Base-by-base conservation (phyloP, 176 grass and related monocot species). In the Chrysopogon serrulatus region DNA sequence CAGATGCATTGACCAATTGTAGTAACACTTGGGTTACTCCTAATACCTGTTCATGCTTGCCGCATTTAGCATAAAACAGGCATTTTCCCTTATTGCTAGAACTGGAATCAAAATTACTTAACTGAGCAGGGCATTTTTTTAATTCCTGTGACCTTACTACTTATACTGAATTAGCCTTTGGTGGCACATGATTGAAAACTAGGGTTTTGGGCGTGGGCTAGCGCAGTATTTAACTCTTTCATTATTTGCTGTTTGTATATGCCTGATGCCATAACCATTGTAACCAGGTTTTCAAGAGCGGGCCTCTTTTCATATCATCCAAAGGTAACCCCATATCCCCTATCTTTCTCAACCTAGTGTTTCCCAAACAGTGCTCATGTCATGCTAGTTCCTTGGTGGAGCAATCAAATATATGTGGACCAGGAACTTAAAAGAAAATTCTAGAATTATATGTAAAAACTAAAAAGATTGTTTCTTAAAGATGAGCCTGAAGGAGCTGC, bases 221-320 rank as follows among this genome's bases (percentile, higher is more conserved):
- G 47, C 79, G 14, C 77, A 81, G 68, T 79, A 24, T 66, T 43
- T 60, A 30, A 24, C 19, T 51, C 73, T 33, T 71, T 44, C 65
- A 35, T 26, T 40, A 24, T 74, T 74, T 43, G 33, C 31, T 76
- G n/a, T 45, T n/a, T 27, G 11, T 80, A 27, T 44, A 73, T 63
- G n/a, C 70, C 85, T 93, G 32, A 87, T 72, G 44, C 56, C 9
- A 64, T 82, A 71, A 62, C n/a, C 43, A 40, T 80, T 62, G 27
- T 54, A 48, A 83, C 66, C 87, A 99, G 97, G 91, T 99, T 54
- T 96, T 96, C 91, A 99, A 99, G 84, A 99, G 93, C 79, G 97
- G 97, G 34, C 97, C 90, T 87, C 88, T 99, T 42, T 99, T 94
- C 86, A 99, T 99, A 91, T 99, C 97, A 79, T 99, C 97, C 42